Conservation (phyloP, 2,329 filamentous ascomycete genomes). For the Dendrostoma leiphaemia region DNA sequence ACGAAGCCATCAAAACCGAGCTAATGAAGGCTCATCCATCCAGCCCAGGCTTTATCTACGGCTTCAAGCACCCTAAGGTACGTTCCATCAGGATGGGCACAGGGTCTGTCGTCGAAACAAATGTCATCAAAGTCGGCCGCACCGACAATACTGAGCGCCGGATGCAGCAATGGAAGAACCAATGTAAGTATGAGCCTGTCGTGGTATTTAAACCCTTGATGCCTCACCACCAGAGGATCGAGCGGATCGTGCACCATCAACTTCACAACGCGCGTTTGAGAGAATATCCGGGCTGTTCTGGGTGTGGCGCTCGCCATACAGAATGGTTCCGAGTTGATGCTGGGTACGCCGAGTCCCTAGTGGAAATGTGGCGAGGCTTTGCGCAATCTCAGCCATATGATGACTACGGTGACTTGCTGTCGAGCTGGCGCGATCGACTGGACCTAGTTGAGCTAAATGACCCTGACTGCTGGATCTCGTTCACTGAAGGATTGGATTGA, state of each 20-base stretch:
- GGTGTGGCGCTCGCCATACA: constrained; percentile 22
- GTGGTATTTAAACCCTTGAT: constrained; percentile 17
- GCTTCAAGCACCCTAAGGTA: constrained; percentile 24
- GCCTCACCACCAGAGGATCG: constrained; percentile 26
- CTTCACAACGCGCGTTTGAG: constrained; percentile 25
- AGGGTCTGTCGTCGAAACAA: constrained; percentile 25
- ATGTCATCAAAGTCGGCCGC: constrained; percentile 31
- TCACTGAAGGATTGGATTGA: constrained; percentile 5
- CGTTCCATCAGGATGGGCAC: constrained; percentile 10
- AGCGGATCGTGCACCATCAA: constrained; percentile 28
- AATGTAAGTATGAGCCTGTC: constrained; percentile 26
- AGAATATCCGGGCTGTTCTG: constrained; percentile 23
- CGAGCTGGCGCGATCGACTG: constrained; percentile 23
- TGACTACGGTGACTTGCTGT: constrained; percentile 22
- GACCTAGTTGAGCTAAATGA: constrained; percentile 25
- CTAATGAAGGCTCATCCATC: background rate
- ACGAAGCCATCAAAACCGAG: constrained; percentile 13
- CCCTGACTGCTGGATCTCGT: constrained; percentile 25
- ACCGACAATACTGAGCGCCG: constrained; percentile 22
- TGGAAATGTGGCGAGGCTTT: constrained; percentile 28
- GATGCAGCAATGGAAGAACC: constrained; percentile 22
- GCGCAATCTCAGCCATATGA: constrained; percentile 28
- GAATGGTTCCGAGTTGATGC: constrained; percentile 30
- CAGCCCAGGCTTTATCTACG: constrained; percentile 24
- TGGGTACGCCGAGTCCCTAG: constrained; percentile 15